Evolutionary conservation across 495 filamentous ascomycete genomes (phyloP), one percentile per base, ranked within the genome.

Genomic region (Aspergillus taichungensis): DNA sequence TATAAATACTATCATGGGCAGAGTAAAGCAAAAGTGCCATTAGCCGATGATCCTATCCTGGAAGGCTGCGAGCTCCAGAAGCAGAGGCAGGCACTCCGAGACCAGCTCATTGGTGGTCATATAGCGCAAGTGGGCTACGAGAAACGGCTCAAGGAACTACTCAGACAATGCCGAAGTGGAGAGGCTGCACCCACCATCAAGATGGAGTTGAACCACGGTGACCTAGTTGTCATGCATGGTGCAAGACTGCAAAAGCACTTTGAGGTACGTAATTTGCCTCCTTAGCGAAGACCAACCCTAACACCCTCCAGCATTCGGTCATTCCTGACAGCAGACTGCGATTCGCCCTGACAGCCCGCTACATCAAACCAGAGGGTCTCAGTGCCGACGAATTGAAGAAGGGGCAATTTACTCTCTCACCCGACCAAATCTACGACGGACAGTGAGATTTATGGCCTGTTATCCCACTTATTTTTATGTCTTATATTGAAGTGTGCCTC

Each of bases 221-320:
- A 94, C 55, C 70, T 90, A 37, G 73, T 94, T 24, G 72, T 94
- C 3, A 94, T 94, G 89, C 77, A 87, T 54, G 88, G 88, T 0
- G 66, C 66, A 0, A 55, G 67, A 1, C 77, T 94, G 28, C 89
- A 94, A 54, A 75, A 76, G 49, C 71, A 75, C 29, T 91, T 80
- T 47, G 85, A 89, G 61, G 84, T 83, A 56, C 40, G 72, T n/a
- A 14, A 37, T 12, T 27, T 8, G n/a, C 14, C 24, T n/a, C 2
- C 9, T n/a, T 40, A 13, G 18, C 0, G 29, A 9, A 29, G 28
- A 9, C 9, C 50, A 39, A 37, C 40, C 29, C 51, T 66, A 39
- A 65, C 30, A 42, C 12, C n/a, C 12, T 32, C 10, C 39, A 87
- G 84, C 85, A 90, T 54, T 55, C 64, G 0, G 82, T 89, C 6